A percentile compares a stretch with the other conserved stretches of the same genome.
Evolutionary conservation across 345 rosid species (phyloP).

Genomic region (Brassica incana): DNA sequence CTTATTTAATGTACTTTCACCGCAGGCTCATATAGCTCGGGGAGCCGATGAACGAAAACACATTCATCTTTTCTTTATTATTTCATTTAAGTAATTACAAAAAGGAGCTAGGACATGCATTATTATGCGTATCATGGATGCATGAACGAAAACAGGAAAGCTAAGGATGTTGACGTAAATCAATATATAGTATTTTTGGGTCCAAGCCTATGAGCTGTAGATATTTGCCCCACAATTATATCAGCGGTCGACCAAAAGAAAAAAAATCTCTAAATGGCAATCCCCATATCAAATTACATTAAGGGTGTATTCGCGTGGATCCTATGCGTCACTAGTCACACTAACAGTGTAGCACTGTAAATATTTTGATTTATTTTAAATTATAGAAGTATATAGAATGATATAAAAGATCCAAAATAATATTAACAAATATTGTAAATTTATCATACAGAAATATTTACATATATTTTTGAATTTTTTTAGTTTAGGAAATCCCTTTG

Average conservation of each 20-base stretch:
- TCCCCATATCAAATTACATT: neutral
- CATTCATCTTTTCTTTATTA: neutral
- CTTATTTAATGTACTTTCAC: neutral
- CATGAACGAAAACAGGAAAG: conserved; percentile 20
- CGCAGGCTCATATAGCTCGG: neutral
- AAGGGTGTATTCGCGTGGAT: neutral
- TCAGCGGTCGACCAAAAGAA: conserved; percentile 4
- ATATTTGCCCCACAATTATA: neutral
- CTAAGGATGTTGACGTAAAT: conserved; percentile 28
- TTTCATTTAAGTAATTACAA: neutral
- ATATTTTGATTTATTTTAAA: too few species aligned
- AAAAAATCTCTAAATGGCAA: neutral
- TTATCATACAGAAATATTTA: too few species aligned
- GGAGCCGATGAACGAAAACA: neutral
- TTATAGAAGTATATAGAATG: neutral
- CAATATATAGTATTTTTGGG: neutral
- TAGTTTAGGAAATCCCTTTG: too few species aligned
- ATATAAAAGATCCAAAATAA: neutral
- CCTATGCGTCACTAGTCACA: neutral
- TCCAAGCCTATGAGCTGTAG: conserved; percentile 9
- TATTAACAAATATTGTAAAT: too few species aligned
- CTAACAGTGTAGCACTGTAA: neutral
- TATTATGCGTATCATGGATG: conserved; percentile 13
- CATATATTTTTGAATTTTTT: too few species aligned
- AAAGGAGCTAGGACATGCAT: neutral